Conservation (phyloP, 129 eudicot species). For the Calendula officinalis region DNA sequence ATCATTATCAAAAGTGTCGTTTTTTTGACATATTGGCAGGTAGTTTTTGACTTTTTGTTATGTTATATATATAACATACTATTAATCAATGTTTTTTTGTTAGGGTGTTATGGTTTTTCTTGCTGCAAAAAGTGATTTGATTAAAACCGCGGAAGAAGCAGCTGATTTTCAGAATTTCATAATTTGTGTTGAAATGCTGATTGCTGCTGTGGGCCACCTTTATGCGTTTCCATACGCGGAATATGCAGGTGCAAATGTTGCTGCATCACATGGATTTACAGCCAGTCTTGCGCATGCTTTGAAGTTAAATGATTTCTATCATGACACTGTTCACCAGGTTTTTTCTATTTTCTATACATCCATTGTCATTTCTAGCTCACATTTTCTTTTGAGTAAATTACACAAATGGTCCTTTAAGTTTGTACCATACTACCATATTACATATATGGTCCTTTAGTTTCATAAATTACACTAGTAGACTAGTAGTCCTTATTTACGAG, state of each 20-base stretch:
- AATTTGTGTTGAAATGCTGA: constrained; percentile 85
- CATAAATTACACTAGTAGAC: too few relatives aligned
- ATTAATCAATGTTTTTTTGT: constrained; percentile 2
- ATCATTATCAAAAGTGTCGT: constrained; percentile 85
- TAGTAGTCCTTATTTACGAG: too few relatives aligned
- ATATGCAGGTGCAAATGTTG: constrained; percentile 92
- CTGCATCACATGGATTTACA: constrained; percentile 56
- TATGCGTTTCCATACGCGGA: constrained; percentile 92
- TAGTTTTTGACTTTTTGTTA: constrained; percentile 28
- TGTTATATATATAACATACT: neutral
- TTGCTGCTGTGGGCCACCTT: constrained; percentile 88
- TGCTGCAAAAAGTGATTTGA: constrained; percentile 66
- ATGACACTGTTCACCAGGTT: constrained; percentile 95
- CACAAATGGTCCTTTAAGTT: too few relatives aligned
- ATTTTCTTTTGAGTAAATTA: too few relatives aligned
- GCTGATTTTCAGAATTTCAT: constrained; percentile 76
- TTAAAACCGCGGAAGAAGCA: constrained; percentile 67
- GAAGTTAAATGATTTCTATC: constrained; percentile 80
- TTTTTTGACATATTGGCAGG: constrained; percentile 97
- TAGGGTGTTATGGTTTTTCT: constrained; percentile 90
- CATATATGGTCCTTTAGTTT: too few relatives aligned
- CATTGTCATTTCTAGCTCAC: neutral
- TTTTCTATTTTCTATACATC: constrained; percentile 15
- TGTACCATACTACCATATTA: too few relatives aligned
- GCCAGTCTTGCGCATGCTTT: constrained; percentile 88